Evolutionary conservation across 2,329 filamentous ascomycete species (phyloP), one percentile per base, ranked within the genome.

Genomic region (Nigrograna mackinnonii): DNA sequence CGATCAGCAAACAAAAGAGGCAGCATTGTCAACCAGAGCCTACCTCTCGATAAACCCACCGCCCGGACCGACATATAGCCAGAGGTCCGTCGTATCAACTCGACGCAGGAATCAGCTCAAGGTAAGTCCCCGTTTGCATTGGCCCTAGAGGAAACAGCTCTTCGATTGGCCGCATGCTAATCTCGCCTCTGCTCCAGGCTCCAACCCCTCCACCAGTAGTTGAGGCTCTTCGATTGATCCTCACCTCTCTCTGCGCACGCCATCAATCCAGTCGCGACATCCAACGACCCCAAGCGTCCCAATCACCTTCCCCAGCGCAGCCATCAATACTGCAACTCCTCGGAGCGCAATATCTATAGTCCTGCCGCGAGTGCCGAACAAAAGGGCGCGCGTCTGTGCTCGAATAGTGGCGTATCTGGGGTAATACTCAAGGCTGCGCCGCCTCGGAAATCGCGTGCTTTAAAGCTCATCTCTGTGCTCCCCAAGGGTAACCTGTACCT

Each of bases 1-100:
- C 49, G 44, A 57, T 46, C 56, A 62, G 57, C 66, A 67, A 66
- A 59, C 63, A 63, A 51, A 49, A 46, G n/a, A n/a, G n/a, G 47
- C 49, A 46, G 39, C 31, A 50, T 46, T 21, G 33, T 55, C 56
- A 39, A 60, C 39, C n/a, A n/a, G n/a, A n/a, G n/a, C n/a, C n/a
- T n/a, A n/a, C n/a, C n/a, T n/a, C n/a, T n/a, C 24, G 9, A 28
- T 54, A 52, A 55, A 57, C 47, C 50, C 48, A 48, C 43, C 44
- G 45, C n/a, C n/a, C n/a, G n/a, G n/a, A n/a, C n/a, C n/a, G n/a
- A n/a, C n/a, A 52, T 36, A 39, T 44, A 44, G 28, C 48, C 47
- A 50, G 41, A 52, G 45, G 51, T 46, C 46, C 44, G 47, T 41
- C 50, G 44, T 46, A 48, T 50, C 47, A 36, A 47, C 33, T 52